Evolutionary conservation across 2,329 filamentous ascomycete genomes (phyloP).

Genomic region (Clonostachys sp.): DNA sequence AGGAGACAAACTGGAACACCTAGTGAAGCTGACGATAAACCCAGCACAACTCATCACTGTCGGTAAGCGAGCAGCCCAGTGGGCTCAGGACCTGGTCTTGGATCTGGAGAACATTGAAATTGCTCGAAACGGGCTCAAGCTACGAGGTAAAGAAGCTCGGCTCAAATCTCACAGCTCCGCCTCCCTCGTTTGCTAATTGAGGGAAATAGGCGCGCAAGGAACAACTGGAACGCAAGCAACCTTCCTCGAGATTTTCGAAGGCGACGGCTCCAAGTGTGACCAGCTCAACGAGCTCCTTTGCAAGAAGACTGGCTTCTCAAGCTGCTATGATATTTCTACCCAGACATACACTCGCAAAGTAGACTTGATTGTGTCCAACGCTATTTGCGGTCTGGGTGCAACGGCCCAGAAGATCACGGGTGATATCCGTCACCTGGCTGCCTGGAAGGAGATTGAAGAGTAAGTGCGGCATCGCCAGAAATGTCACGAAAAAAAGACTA

Average conservation of each 20-base stretch:
- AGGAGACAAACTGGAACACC: conserved; percentile 3
- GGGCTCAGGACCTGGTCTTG: conserved; percentile 61
- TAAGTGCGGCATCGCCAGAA: neutral
- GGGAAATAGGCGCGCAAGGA: conserved; percentile 48
- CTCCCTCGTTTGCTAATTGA: neutral
- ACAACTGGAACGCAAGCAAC: conserved; percentile 77
- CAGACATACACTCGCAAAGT: conserved; percentile 74
- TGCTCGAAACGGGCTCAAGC: conserved; percentile 63
- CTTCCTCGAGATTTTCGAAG: conserved; percentile 48
- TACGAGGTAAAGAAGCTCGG: conserved; percentile 53
- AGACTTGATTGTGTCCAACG: conserved; percentile 75
- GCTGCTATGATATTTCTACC: conserved; percentile 53
- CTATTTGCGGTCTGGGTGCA: conserved; percentile 74
- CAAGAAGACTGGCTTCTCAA: conserved; percentile 47
- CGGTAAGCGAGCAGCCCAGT: conserved; percentile 52
- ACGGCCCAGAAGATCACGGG: conserved; percentile 66
- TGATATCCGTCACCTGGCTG: conserved; percentile 70
- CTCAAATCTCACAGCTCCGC: conserved; percentile 26
- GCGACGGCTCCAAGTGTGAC: conserved; percentile 43
- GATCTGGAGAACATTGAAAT: conserved; percentile 71
- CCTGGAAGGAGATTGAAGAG: conserved; percentile 80
- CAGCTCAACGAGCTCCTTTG: conserved; percentile 51
- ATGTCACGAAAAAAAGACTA: conserved; percentile 30
- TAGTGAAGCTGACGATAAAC: neutral
- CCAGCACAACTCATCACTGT: conserved; percentile 47